Base-by-base conservation (phyloP, 2,329 filamentous ascomycete genomes). In the Cadophora sp. region DNA sequence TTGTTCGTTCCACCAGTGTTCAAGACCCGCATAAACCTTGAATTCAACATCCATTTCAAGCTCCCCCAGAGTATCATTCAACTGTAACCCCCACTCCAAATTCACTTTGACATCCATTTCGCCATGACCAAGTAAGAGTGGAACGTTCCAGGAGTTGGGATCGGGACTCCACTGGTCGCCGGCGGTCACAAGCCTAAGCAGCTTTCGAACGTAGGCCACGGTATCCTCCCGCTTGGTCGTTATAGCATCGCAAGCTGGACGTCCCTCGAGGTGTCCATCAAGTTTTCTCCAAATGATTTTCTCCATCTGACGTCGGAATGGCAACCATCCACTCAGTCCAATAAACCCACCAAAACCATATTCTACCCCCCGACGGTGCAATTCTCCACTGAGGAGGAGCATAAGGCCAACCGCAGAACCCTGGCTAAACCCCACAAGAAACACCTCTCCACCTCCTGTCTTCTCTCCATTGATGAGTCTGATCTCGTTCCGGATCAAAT, bases 261-360 rank as follows among this genome's bases (percentile, higher is more conserved):
- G 1, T 14, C 8, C 9, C 14, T 36, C 22, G 20, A n/a, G 24
- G 16, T 48, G 6, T 11, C 30, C 11, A 48, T 11, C 48, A 18
- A 2, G 8, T 5, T 27, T 24, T 30, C 1, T 51, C 0, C 36
- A 16, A 36, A 64, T 48, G 33, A 24, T 20, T 0, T 48, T 56
- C 33, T 64, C 56, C 9, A 73, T 70, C 30, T 73, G 69, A 1
- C 22, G 45, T 20, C 65, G 41, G 30, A 73, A 74, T 8, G 73
- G 74, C 14, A 75, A 62, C 74, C 75, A 74, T 18, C 73, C 74
- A 66, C 71, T 75, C 27, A 73, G 43, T 5, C 68, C 70, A n/a
- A 73, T 56, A 22, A 70, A 60, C 14, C 39, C 41, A 24, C 60
- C 51, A 22, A 39, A 20, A 20, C 45, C 41, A 51, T 11, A 1